Evolutionary conservation across 148 eudicot genomes (phyloP), one percentile per base, ranked within the genome.

Genomic region (Cornus controversa): DNA sequence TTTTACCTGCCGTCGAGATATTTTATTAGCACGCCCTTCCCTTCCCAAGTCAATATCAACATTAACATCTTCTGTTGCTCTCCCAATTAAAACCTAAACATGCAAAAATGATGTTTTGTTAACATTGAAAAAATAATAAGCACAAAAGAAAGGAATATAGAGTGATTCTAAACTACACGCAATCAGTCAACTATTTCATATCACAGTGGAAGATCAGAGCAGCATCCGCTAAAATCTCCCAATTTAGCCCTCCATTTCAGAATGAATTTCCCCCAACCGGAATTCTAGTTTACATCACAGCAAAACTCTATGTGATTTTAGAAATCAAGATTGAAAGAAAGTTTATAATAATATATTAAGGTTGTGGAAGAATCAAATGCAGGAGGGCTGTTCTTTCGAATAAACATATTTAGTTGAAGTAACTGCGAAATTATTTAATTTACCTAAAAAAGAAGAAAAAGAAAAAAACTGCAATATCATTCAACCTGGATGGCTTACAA

Each of bases 21-120:
- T 86, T 81, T 82, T 92, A 76, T 82, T 87, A 37, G 87, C 86
- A 75, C 77, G 79, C 24, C 87, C 87, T 84, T 88, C 91, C 80
- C 87, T 88, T 37, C 89, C 87, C 80, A 92, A 79, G 87, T 92
- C 93, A 77, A 92, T 88, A 78, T 92, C 96, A 81, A 90, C 90
- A 79, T 40, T 15, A 71, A 80, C 68, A 81, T 83, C 93, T 71
- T 81, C 87, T 25, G 96, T 85, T 36, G 83, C 86, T 82, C 96
- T 86, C 60, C 96, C 93, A 45, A 92, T 81, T 80, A 90, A 78
- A 64, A 92, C 90, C 96, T 92, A 79, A 81, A 78, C n/a, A n/a
- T 54, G 18, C 45, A 26, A 37, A 58, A 77, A 65, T 5, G 22
- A 58, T 14, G 34, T 53, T 29, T 22, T 29, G 66, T 37, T 57